phyloP scores from a whole-genome alignment of 371 early-diverging fungal species.

The Mucor plumbeus region DNA sequence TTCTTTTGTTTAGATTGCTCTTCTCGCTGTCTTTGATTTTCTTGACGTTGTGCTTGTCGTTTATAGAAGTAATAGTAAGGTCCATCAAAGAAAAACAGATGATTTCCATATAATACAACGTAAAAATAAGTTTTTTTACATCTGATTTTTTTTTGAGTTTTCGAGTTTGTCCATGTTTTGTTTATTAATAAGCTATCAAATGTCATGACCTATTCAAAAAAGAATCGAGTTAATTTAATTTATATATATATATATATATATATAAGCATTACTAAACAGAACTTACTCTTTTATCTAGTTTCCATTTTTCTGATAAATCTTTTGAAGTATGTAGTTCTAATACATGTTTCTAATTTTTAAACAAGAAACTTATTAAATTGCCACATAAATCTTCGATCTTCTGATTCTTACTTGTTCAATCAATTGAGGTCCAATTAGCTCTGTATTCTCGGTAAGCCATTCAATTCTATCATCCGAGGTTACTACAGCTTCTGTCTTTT shows the following conservation, averaged over 20 bases:
- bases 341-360: not conserved
- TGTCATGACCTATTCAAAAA: not conserved
- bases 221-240: not conserved
- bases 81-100: slow-evolving; percentile 22
- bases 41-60: not conserved
- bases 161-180: not conserved
- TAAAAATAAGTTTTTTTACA: slow-evolving; percentile 13
- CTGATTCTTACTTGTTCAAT: slow-evolving; percentile 22
- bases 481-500: not conserved
- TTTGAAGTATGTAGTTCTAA: slow-evolving; percentile 12
- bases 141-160: not conserved
- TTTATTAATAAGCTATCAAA: slow-evolving; percentile 17
- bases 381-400: not conserved
- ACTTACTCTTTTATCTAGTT: not conserved
- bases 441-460: slow-evolving; percentile 4
- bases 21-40: not conserved
- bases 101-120: slow-evolving; percentile 17
- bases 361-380: too few species aligned
- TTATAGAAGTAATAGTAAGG: slow-evolving; percentile 11
- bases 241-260: too few species aligned
- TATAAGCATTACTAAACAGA: too few species aligned
- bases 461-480: slow-evolving; percentile 9
- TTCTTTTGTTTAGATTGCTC: slow-evolving; percentile 1
- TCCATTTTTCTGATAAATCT: not conserved
- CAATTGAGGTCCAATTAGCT: slow-evolving; percentile 20